Percentiles rank a stretch among this genome's conserved stretches.
Evolutionary conservation across 129 eudicot species (phyloP).

Genomic region (Gnaphalium uliginosum): DNA sequence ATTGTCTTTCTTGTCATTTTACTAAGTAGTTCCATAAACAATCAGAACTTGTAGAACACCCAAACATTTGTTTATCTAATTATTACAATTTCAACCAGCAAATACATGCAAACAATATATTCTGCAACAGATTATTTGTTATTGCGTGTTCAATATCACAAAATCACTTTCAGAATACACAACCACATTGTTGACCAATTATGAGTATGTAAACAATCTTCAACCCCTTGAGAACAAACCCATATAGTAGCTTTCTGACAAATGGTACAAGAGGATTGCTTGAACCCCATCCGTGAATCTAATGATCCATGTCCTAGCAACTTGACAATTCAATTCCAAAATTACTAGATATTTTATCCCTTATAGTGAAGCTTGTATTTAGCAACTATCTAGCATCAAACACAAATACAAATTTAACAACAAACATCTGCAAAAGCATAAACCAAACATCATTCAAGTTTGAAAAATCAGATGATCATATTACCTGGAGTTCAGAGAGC

Average conservation of each 20-base stretch:
- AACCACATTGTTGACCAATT: conserved; percentile 2
- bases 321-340: not conserved
- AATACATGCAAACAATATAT: not conserved
- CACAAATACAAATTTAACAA: conserved; percentile 1
- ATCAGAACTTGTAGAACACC: not conserved
- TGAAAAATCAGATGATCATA: not conserved
- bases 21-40: not conserved
- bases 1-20: not conserved
- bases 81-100: not conserved
- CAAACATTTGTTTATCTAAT: not conserved
- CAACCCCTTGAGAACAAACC: not conserved
- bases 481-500: conserved; percentile 86
- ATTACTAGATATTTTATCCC: not conserved
- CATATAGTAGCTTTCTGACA: not conserved
- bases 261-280: not conserved
- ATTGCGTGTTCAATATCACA: not conserved
- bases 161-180: not conserved
- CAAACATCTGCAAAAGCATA: not conserved
- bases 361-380: not conserved
- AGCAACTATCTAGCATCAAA: conserved; percentile 8
- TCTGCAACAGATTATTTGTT: not conserved
- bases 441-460: not conserved
- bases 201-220: not conserved
- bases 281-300: conserved; percentile 4
- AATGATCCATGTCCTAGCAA: not conserved